Conservation (phyloP, 148 eudicot species). For the Amaranthus cruentus region DNA sequence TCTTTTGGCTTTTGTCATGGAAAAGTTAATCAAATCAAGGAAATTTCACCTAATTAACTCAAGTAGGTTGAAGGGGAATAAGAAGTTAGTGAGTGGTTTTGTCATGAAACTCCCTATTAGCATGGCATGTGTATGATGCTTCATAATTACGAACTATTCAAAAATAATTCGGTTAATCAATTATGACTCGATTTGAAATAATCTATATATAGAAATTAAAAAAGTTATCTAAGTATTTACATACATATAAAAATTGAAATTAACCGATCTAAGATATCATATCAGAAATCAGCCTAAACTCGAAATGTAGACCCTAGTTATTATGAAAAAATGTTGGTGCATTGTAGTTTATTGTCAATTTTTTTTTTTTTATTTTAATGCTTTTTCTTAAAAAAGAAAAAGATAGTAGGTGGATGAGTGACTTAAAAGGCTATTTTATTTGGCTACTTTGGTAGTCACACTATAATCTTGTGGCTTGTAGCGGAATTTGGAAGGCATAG, state of each 20-base stretch:
- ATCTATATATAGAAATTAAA: too few species aligned
- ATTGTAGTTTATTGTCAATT: background rate
- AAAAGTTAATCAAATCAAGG: background rate
- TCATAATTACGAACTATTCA: background rate
- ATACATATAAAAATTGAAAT: too few species aligned
- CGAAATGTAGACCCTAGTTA: too few species aligned
- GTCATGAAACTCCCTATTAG: background rate
- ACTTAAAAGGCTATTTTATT: background rate
- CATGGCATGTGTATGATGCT: background rate
- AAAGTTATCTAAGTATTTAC: too few species aligned
- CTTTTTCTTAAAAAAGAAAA: background rate
- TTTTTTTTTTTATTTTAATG: background rate
- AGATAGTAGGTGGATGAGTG: background rate
- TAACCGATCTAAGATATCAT: too few species aligned
- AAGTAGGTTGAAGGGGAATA: conserved; percentile 18
- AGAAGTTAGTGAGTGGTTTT: background rate
- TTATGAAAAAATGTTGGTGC: too few species aligned
- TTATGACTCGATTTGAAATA: too few species aligned
- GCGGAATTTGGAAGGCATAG: background rate
- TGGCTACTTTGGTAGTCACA: conserved; percentile 1
- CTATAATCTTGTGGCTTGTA: background rate
- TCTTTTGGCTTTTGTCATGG: background rate
- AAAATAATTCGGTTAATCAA: too few species aligned
- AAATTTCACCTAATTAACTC: conserved; percentile 10
- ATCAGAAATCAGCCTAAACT: too few species aligned